phyloP scores from a whole-genome alignment of 1,139 yeast species.

The Kazachstania sp. region DNA sequence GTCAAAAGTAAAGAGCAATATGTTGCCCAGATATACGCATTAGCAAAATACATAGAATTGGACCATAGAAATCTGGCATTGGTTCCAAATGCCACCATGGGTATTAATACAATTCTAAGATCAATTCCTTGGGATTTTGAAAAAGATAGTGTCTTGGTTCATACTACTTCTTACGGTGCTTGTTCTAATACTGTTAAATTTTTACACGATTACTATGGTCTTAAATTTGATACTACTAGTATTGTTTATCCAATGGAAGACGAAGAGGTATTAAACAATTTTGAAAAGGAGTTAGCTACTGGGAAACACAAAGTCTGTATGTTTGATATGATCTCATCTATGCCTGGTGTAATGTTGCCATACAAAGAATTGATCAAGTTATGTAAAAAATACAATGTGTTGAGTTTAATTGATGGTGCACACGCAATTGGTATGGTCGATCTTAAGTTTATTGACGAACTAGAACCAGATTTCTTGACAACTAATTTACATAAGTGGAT shows the following conservation, averaged over 20 bases:
- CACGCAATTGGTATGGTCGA: conserved; percentile 56
- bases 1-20: conserved; percentile 11
- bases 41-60: conserved; percentile 14
- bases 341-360: conserved; percentile 58
- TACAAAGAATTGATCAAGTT: conserved; percentile 41
- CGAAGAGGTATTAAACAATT: conserved; percentile 38
- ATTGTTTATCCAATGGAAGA: conserved; percentile 45
- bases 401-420: conserved; percentile 65
- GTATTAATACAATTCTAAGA: conserved; percentile 50
- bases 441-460: conserved; percentile 28
- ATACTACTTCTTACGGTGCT: conserved; percentile 50
- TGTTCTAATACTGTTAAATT: conserved; percentile 48
- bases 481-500: conserved; percentile 68
- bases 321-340: conserved; percentile 55
- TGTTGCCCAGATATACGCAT: conserved; percentile 10
- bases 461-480: conserved; percentile 54
- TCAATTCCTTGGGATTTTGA: conserved; percentile 36
- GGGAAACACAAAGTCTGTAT: conserved; percentile 36
- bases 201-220: conserved; percentile 36
- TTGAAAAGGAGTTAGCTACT: conserved; percentile 28
- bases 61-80: conserved; percentile 16
- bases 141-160: conserved; percentile 44
- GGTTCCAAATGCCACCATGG: conserved; percentile 52
- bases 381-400: conserved; percentile 40
- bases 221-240: conserved; percentile 40